phyloP scores from a whole-genome alignment of 345 rosid genomes.

The Mangifera indica region DNA sequence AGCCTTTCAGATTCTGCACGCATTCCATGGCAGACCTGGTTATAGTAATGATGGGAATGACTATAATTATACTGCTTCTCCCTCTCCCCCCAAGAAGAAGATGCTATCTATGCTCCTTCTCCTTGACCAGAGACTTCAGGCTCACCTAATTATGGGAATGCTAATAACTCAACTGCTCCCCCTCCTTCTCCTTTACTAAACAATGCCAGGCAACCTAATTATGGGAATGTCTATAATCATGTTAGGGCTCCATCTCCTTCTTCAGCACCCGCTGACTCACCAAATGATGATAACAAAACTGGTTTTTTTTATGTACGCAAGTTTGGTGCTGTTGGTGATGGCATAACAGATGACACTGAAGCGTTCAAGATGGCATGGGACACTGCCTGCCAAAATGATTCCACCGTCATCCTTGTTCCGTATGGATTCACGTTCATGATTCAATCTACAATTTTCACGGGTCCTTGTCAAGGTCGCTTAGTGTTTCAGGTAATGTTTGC shows the following conservation, averaged over 20 bases:
- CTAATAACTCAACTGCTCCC: background rate
- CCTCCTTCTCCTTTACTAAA: conserved; percentile 24
- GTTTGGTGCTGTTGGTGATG: conserved; percentile 82
- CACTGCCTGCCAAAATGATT: conserved; percentile 46
- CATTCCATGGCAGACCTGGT: conserved; percentile 28
- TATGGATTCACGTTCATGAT: conserved; percentile 67
- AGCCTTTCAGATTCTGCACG: conserved; percentile 33
- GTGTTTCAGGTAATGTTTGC: conserved; percentile 55
- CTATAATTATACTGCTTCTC: background rate
- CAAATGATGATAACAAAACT: conserved; percentile 20
- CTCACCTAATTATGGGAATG: background rate
- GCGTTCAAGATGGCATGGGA: conserved; percentile 96
- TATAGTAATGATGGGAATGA: conserved; percentile 4
- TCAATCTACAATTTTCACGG: conserved; percentile 86
- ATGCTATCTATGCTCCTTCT: too few relatives aligned
- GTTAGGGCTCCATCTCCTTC: conserved; percentile 24
- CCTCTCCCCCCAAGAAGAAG: background rate
- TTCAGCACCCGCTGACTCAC: conserved; percentile 33
- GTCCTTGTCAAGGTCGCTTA: conserved; percentile 75
- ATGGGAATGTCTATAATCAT: conserved; percentile 5
- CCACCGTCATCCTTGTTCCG: conserved; percentile 53
- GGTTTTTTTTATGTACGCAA: conserved; percentile 51
- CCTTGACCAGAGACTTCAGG: background rate
- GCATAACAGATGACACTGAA: conserved; percentile 64
- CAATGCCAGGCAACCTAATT: background rate